Percentiles rank a stretch among this genome's conserved stretches.
Evolutionary conservation across 2,329 filamentous ascomycete genomes (phyloP).

Genomic region (Akanthomyces dipterigenus): DNA sequence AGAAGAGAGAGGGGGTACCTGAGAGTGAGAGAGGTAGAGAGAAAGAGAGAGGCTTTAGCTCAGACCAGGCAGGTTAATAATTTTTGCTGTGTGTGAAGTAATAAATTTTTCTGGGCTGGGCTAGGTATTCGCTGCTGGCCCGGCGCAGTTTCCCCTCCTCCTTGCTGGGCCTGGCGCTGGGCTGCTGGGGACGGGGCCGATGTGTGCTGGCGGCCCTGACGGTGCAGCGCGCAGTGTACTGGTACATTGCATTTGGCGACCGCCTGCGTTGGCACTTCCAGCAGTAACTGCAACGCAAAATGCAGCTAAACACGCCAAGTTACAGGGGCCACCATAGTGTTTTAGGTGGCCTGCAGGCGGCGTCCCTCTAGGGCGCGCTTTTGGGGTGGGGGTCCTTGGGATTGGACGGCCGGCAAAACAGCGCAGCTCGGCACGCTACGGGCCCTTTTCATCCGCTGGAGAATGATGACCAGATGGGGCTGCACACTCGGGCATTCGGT

Average conservation of each 20-base stretch:
- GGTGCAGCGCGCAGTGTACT: too few species aligned
- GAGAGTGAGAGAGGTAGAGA: neutral
- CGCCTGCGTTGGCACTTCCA: too few species aligned
- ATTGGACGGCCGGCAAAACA: neutral
- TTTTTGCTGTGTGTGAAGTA: slow-evolving; percentile 35
- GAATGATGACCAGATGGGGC: too few species aligned
- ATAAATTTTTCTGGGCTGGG: slow-evolving; percentile 34
- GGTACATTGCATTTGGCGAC: too few species aligned
- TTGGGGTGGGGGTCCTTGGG: neutral
- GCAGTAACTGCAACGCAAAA: neutral
- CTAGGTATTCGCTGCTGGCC: neutral
- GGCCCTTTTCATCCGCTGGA: neutral
- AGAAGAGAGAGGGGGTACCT: neutral
- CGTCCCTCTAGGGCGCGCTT: neutral
- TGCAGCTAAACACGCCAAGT: neutral
- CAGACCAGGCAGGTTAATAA: slow-evolving; percentile 16
- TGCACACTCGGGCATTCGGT: too few species aligned
- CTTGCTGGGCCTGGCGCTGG: neutral
- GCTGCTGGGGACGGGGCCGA: neutral
- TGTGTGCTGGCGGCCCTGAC: too few species aligned
- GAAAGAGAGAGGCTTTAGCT: slow-evolving; percentile 5
- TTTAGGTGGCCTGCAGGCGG: neutral
- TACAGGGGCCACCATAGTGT: neutral
- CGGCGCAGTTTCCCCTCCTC: slow-evolving; percentile 16
- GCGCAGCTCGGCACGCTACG: neutral